A percentile compares a stretch with the other conserved stretches of the same genome.
These are phyloP conservation scores for Collariella sp. DNA, from an alignment of 495 filamentous ascomycete species.

Conservation along the genomic window DNA sequence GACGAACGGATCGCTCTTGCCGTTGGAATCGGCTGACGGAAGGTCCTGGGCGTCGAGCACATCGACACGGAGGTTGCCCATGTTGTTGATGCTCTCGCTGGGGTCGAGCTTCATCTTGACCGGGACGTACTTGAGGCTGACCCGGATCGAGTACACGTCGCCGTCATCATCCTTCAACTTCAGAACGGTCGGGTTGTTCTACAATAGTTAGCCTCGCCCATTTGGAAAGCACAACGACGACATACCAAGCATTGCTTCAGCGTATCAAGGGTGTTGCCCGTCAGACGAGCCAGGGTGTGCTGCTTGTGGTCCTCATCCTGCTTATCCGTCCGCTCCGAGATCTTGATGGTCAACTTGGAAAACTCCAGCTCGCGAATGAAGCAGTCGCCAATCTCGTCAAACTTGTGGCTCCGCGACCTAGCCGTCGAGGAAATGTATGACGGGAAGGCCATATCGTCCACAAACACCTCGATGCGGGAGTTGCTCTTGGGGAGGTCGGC, in stretches of 20 bases:
- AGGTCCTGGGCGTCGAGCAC: slow-evolving; percentile 82
- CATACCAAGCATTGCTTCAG: slow-evolving; percentile 77
- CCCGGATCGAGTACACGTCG: slow-evolving; percentile 68
- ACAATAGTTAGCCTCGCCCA: slow-evolving; percentile 7
- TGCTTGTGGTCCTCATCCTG: slow-evolving; percentile 63
- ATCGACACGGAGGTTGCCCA: slow-evolving; percentile 84
- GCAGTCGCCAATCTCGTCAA: slow-evolving; percentile 88
- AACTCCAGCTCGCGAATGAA: slow-evolving; percentile 95
- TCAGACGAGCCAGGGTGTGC: slow-evolving; percentile 69
- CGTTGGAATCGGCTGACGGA: slow-evolving; percentile 88
- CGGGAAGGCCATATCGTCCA: slow-evolving; percentile 92
- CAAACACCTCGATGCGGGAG: slow-evolving; percentile 75
- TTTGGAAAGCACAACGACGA: neutral
- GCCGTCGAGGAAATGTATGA: slow-evolving; percentile 74
- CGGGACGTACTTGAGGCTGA: slow-evolving; percentile 89
- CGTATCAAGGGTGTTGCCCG: slow-evolving; percentile 75
- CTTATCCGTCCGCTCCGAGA: slow-evolving; percentile 65
- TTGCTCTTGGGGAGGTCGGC: slow-evolving; percentile 68
- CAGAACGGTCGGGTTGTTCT: slow-evolving; percentile 85
- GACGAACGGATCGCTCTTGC: slow-evolving; percentile 92
- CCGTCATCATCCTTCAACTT: slow-evolving; percentile 67
- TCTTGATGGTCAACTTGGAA: slow-evolving; percentile 80
- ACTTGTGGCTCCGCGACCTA: slow-evolving; percentile 52
- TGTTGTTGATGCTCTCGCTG: slow-evolving; percentile 95
- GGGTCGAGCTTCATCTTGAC: slow-evolving; percentile 90